phyloP scores from a whole-genome alignment of 805 yeast species.

The Barnettozyma wickerhamii region DNA sequence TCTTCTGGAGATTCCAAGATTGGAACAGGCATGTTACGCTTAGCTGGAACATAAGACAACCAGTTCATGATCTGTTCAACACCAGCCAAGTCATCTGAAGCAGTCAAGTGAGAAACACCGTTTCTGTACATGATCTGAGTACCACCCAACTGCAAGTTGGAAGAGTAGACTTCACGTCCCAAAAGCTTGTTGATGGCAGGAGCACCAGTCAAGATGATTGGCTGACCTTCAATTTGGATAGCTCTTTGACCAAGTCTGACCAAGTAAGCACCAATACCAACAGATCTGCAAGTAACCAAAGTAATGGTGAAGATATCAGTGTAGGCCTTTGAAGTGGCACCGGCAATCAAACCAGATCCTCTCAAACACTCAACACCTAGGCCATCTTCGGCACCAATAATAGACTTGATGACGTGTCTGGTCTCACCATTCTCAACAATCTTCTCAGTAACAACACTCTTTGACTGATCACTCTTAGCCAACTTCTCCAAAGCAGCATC shows the following conservation, averaged over 20 bases:
- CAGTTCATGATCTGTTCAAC: slow-evolving; percentile 91
- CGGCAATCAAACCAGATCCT: slow-evolving; percentile 98
- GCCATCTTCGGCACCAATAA: slow-evolving; percentile 93
- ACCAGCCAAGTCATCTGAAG: slow-evolving; percentile 95
- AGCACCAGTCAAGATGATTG: slow-evolving; percentile 97
- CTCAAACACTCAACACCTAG: slow-evolving; percentile 97
- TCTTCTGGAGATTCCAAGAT: slow-evolving; percentile 70
- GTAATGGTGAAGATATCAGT: slow-evolving; percentile 96
- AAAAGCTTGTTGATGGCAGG: slow-evolving; percentile 95
- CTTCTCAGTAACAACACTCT: slow-evolving; percentile 68
- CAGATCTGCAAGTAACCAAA: slow-evolving; percentile 99
- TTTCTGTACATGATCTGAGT: slow-evolving; percentile 97
- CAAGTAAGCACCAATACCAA: slow-evolving; percentile 99
- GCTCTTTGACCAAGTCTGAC: slow-evolving; percentile 99
- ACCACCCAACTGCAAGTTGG: slow-evolving; percentile 97
- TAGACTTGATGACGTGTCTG: slow-evolving; percentile 74
- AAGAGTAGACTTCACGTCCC: slow-evolving; percentile 95
- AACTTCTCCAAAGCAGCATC: slow-evolving; percentile 57
- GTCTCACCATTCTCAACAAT: slow-evolving; percentile 81
- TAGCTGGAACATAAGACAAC: slow-evolving; percentile 93
- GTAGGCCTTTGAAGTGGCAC: slow-evolving; percentile 97
- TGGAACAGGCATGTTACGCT: slow-evolving; percentile 87
- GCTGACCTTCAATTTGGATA: slow-evolving; percentile 98
- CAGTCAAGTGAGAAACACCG: slow-evolving; percentile 98
- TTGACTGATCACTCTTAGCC: slow-evolving; percentile 54